Base-by-base conservation (phyloP, 2,329 filamentous ascomycete species). In the Metarhizium brunneum region DNA sequence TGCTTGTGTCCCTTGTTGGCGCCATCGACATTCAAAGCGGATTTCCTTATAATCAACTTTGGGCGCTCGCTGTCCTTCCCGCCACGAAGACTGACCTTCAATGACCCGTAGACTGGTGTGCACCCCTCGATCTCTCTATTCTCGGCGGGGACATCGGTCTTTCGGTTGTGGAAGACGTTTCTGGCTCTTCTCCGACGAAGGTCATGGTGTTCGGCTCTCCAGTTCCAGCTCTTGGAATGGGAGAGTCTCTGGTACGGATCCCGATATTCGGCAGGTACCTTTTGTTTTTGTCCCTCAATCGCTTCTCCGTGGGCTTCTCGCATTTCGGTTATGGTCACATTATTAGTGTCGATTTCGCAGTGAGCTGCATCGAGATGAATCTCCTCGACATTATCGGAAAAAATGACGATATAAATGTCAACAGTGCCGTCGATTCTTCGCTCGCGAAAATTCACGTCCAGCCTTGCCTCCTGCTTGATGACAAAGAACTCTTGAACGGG, bases 361-460 rank as follows among this genome's bases (percentile, higher is more conserved):
- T 86, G 81, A 8, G 82, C 81, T 29, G 82, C 83, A 64, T 87
- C 82, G 58, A 87, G 76, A 30, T 70, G 74, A 47, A 87, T 75
- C 53, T 80, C 77, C 50, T 79, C 74, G 45, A 85, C 76, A 53
- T 83, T 81, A 57, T 82, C 73, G 63, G 77, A 77, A 57, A 82
- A 76, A 56, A 80, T 76, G 62, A 87, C 85, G 54, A 97, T 83
- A 35, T 86, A 87, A 62, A 99, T 87, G 62, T 92, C 87, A 8
- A 88, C 90, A 60, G 82, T 86, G 52, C 94, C 94, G 58, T 82
- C 85, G 65, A 97, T 74, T 65, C 79, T 81, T 70, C 85, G 86
- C 54, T 82, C 82, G 60, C 82, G 79, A 68, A 99, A 95, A 73
- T 95, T 88, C 67, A 99, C 78, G 64, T 97, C 92, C 58, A 99